Base-by-base conservation (phyloP, 169 alveolate species). In the Plasmodium relictum region DNA sequence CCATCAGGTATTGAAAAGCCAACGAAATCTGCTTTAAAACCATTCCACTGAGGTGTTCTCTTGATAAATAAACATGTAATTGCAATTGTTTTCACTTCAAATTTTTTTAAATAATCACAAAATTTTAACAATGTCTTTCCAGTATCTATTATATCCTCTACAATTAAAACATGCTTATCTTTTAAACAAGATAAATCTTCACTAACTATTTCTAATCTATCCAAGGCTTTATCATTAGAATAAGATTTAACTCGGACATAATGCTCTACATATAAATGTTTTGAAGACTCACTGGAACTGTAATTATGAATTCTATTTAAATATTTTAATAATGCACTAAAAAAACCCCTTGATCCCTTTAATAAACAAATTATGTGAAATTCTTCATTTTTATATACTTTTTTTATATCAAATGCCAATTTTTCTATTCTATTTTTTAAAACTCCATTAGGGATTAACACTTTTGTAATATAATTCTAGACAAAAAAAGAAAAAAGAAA, bases 131-230 rank as follows among this genome's bases (percentile, higher is more conserved):
- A 69, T 18, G 88, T 63, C 44, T 72, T 50, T 41, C 93, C 94
- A 4, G 96, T 94, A 74, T 94, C 95, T 14, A 94, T 88, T 42
- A 94, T 92, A 76, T 94, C 96, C 69, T 94, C 96, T 26, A 92
- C 94, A 18, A 94, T 88, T 20, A 94, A 89, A n/a, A 94, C 95
- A 41, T 94, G 88, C 52, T 94, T 92, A 24, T 54, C 95, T 50
- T 54, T 48, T 16, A 94, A 70, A 63, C 89, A 54, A 8, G 94
- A 88, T 76, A 94, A 78, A 39, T 94, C 95, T 62, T 94, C 96
- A 80, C 73, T 74, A 31, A 87, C 88, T 22, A 87, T 74, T 50
- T 87, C 88, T 12, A 87, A 20, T 6, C 78, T 58, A 45, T 58
- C 92, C 22, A 58, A 45, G 22, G 93, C 88, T 37, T 63, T 48